Evolutionary conservation across 2,329 filamentous ascomycete species (phyloP).

Genomic region (Penicillium sumatraense): DNA sequence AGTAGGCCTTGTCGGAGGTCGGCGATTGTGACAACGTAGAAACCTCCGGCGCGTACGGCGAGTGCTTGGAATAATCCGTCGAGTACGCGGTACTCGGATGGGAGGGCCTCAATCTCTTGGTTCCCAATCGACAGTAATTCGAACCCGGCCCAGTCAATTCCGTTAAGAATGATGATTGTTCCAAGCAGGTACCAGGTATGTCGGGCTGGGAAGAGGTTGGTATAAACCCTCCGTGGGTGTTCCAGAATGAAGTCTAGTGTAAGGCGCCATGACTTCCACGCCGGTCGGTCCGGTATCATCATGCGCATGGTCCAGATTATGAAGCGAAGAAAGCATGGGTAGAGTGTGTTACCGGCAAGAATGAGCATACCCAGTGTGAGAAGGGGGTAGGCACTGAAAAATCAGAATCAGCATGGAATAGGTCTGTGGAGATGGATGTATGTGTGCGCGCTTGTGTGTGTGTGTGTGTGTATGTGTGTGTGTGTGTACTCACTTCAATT

Average conservation of each 20-base stretch:
- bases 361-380: constrained; percentile 60
- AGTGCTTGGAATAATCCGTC: constrained; percentile 68
- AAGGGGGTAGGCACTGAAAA: constrained; percentile 41
- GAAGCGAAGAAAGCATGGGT: constrained; percentile 66
- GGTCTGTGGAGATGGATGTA: too few relatives aligned
- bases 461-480: too few relatives aligned
- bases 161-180: constrained; percentile 59
- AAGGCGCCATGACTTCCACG: constrained; percentile 34
- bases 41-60: constrained; percentile 59
- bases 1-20: constrained; percentile 51
- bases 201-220: constrained; percentile 62
- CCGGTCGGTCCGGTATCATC: constrained; percentile 32
- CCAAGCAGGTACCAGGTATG: constrained; percentile 66
- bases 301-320: constrained; percentile 57
- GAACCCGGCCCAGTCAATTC: constrained; percentile 69
- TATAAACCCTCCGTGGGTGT: constrained; percentile 38
- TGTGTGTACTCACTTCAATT: constrained; percentile 42
- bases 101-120: constrained; percentile 56
- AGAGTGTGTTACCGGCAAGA: constrained; percentile 69
- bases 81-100: constrained; percentile 59
- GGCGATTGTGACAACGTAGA: constrained; percentile 61
- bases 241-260: constrained; percentile 38
- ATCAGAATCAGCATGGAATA: too few relatives aligned
- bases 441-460: too few relatives aligned
- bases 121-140: constrained; percentile 69